Evolutionary conservation across 805 yeast genomes (phyloP), one percentile per base, ranked within the genome.

Genomic region (Wickerhamomyces chambardii): DNA sequence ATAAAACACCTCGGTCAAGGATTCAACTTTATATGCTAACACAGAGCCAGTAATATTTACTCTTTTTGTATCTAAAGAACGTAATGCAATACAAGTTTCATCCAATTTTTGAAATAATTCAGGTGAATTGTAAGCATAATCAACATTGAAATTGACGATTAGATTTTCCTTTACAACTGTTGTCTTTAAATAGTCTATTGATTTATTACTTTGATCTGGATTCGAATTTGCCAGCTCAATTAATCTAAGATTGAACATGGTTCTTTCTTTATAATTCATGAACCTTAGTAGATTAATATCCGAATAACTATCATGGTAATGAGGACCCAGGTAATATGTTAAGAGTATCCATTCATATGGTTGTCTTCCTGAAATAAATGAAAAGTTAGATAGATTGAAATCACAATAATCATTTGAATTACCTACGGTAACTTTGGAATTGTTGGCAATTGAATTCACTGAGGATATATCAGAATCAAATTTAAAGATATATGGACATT

Each of bases 311-410:
- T 69, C 72, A 14, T 68, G 58, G 63, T 78, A 76, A n/a, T 57
- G 56, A 29, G 63, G 68, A 0, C 73, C 78, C 16, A 78, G 48
- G 34, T 56, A 56, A 41, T 61, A 68, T 0, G 76, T 56, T 4
- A 72, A 41, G 18, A 59, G 49, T 1, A 75, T 56, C 84, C 84
- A 78, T 37, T 72, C 77, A 29, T 55, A 51, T 0, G 68, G 51
- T 24, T 64, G 56, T 2, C 54, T 42, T 3, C 46, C 52, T 30
- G 60, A 59, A 14, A 73, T 42, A 0, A 75, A 40, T 11, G 65
- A 41, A 2, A 73, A 43, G 39, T 63, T 73, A 1, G 48, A 35
- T 3, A 50, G 16, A 18, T 35, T 33, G 16, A 49, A 17, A 22
- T 44, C 44, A 15, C 43, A 32, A 3, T 17, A 42, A 2, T 55